Base-by-base conservation (phyloP, 371 early-diverging fungal species). In the Mortierella sp. region DNA sequence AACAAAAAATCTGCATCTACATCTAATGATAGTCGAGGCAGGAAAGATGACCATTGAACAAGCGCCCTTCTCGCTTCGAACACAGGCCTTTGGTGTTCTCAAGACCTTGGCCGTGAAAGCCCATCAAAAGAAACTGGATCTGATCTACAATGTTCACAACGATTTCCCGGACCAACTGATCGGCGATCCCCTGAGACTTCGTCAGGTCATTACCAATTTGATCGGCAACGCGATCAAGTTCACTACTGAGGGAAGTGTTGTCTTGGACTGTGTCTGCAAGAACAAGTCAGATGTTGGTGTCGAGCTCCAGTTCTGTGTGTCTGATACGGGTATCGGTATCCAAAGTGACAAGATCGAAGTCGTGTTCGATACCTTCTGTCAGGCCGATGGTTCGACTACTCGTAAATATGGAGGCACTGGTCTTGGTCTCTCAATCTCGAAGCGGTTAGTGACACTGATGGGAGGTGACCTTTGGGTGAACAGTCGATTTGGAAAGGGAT, bases 311-410 rank as follows among this genome's bases (percentile, higher is more conserved):
- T 83, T 94, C 37, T 90, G 90, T 62, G 93, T 96, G 12, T 81
- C 82, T 25, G 96, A 96, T 72, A 92, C 92, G 0, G 96, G 96
- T 56, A 95, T 95, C 44, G 96, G 95, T n/a, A 95, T 95, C 63
- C 83, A 89, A 60, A 85, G 87, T 55, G 91, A 92, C 62, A 92
- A 90, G 68, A 82, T 91, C 47, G 83, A 86, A 48, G 81, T 88
- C 18, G 90, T 95, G 28, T 96, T 96, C 71, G 90, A 91, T 53
- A 92, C 93, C 2, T 96, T 93, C 76, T 84, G 90, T 55, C 95
- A 94, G 74, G 95, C 93, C 0, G 93, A 92, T 74, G 91, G 93
- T 4, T 89, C 90, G 28, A 94, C 93, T 6, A 92, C 92, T n/a
- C 92, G 94, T 66, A 91, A 91, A 73, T 94, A 91, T 68, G 93